Percentiles rank a stretch among this genome's conserved stretches.
These are phyloP conservation scores for Rhizopogon vinicolor DNA, from an alignment of 768 basidiomycete species.

Conservation along the genomic window DNA sequence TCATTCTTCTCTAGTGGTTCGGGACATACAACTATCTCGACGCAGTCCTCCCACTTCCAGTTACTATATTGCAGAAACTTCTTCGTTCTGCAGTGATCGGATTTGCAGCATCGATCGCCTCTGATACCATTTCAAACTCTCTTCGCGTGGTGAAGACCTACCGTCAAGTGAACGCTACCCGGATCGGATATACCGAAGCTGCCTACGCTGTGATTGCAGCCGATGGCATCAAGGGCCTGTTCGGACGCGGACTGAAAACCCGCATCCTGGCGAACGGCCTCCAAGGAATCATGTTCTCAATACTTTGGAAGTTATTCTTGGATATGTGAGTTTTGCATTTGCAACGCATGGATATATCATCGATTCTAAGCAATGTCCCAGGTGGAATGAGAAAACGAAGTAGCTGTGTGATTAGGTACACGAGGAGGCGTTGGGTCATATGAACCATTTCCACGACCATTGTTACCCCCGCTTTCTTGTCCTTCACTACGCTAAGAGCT, in stretches of 20 bases:
- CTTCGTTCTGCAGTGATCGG: slow-evolving; percentile 86
- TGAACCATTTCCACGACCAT: not conserved
- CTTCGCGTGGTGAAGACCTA: slow-evolving; percentile 95
- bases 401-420: not conserved
- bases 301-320: slow-evolving; percentile 88
- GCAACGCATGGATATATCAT: not conserved
- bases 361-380: slow-evolving; percentile 1
- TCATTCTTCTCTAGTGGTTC: slow-evolving; percentile 59
- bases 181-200: slow-evolving; percentile 75
- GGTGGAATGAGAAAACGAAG: slow-evolving; percentile 31
- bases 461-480: not conserved
- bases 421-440: not conserved
- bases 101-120: slow-evolving; percentile 79
- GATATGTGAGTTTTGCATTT: slow-evolving; percentile 61
- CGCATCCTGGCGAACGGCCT: slow-evolving; percentile 86
- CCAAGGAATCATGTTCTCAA: slow-evolving; percentile 87
- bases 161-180: slow-evolving; percentile 81
- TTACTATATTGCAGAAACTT: slow-evolving; percentile 53
- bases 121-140: slow-evolving; percentile 85
- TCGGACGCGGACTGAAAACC: slow-evolving; percentile 88
- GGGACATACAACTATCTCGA: slow-evolving; percentile 81
- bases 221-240: slow-evolving; percentile 77
- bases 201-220: slow-evolving; percentile 68
- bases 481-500: not conserved
- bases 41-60: slow-evolving; percentile 51